Conservation (phyloP, 495 filamentous ascomycete species). For the Penicillium canariense region DNA sequence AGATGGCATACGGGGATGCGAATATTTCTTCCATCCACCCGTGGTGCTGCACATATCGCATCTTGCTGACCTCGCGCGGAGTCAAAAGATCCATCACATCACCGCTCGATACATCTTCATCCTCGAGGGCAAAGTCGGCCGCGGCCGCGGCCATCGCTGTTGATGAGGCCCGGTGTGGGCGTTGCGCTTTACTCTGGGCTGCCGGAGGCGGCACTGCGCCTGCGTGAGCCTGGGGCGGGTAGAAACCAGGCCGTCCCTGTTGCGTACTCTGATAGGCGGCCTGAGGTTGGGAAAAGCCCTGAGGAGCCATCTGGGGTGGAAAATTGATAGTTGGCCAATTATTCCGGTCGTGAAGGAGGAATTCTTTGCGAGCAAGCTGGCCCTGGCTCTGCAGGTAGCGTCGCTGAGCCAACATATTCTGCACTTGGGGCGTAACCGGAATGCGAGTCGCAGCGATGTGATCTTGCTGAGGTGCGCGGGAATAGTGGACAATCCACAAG, state of each 20-base stretch:
- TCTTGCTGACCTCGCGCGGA: constrained; percentile 80
- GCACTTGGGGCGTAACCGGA: constrained; percentile 55
- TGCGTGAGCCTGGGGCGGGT: constrained; percentile 33
- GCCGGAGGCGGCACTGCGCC: constrained; percentile 29
- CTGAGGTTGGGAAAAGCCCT: constrained; percentile 33
- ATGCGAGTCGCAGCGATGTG: constrained; percentile 66
- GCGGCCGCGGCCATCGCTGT: constrained; percentile 35
- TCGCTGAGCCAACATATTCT: constrained; percentile 60
- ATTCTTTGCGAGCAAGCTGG: constrained; percentile 84
- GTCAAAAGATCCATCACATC: constrained; percentile 86
- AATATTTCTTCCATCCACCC: constrained; percentile 99
- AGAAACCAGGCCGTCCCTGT: constrained; percentile 39
- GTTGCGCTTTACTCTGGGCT: constrained; percentile 33
- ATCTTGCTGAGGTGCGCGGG: constrained; percentile 65
- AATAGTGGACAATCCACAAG: constrained; percentile 94
- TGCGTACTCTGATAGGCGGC: constrained; percentile 8
- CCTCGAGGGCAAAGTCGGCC: constrained; percentile 64
- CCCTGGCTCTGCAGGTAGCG: constrained; percentile 71
- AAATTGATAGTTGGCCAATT: constrained; percentile 87
- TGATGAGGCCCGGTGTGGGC: constrained; percentile 39
- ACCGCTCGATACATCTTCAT: constrained; percentile 81
- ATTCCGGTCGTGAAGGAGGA: constrained; percentile 82
- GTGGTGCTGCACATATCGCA: constrained; percentile 88
- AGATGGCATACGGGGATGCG: constrained; percentile 76
- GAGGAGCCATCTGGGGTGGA: constrained; percentile 49